Percentiles rank a stretch among this genome's conserved stretches.
Evolutionary conservation across 2,329 filamentous ascomycete genomes (phyloP).

Genomic region (Aspergillus versicolor): DNA sequence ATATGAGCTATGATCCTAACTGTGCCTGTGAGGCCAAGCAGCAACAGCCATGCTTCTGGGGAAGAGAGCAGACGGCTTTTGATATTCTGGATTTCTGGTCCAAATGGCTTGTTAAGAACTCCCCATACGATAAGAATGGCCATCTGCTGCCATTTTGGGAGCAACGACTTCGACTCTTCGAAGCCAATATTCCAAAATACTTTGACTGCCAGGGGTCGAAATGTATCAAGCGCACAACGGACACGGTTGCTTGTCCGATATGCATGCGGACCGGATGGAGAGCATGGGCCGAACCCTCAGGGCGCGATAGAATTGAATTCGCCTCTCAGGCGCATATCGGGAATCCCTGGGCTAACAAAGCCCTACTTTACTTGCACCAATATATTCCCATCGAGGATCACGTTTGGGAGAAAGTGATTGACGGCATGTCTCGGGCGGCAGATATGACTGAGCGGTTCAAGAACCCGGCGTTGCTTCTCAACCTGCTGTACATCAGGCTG

Average conservation of each 20-base stretch:
- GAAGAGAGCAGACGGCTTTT: constrained; percentile 2
- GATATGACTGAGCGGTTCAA: constrained; percentile 5
- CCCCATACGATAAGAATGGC: constrained; percentile 10
- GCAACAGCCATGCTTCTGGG: constrained; percentile 11
- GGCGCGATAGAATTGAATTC: constrained; percentile 3
- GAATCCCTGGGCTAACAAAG: constrained; percentile 5
- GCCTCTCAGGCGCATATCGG: constrained; percentile 7
- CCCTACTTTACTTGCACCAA: constrained; percentile 4
- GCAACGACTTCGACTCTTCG: constrained; percentile 8
- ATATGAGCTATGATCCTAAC: constrained; percentile 4
- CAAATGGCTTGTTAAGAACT: constrained; percentile 11
- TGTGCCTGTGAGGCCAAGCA: constrained; percentile 10
- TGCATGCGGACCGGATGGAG: constrained; percentile 18
- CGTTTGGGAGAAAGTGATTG: not conserved
- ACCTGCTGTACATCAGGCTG: constrained; percentile 5
- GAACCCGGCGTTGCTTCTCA: constrained; percentile 5
- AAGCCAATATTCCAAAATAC: not conserved
- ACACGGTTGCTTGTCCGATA: constrained; percentile 9
- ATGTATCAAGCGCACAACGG: not conserved
- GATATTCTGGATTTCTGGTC: constrained; percentile 15
- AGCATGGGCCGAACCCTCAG: constrained; percentile 8
- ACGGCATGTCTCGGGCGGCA: not conserved
- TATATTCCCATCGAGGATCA: constrained; percentile 5
- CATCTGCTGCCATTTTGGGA: constrained; percentile 15
- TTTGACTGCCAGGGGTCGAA: constrained; percentile 3